These are phyloP conservation scores for Fusarium sp. DNA, from an alignment of 2,329 filamentous ascomycete genomes.

Conservation along the genomic window DNA sequence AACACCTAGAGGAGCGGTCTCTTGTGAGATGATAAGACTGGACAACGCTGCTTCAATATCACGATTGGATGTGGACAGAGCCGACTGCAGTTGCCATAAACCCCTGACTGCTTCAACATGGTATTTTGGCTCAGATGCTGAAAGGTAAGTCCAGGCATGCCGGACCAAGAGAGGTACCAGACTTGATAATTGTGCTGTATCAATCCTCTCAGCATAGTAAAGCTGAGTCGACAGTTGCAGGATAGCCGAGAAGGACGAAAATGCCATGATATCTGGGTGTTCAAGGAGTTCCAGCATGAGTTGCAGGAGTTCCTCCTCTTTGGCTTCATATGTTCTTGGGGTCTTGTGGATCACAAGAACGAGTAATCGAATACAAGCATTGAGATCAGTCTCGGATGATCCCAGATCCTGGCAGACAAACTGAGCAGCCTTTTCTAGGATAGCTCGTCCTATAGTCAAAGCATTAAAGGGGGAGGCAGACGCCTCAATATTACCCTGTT, in stretches of 20 bases:
- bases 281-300: constrained; percentile 61
- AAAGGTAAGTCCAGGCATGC: constrained; percentile 82
- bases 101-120: constrained; percentile 91
- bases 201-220: constrained; percentile 62
- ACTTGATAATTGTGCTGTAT: constrained; percentile 61
- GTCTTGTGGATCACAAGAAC: constrained; percentile 65
- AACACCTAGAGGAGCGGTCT: constrained; percentile 34
- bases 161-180: constrained; percentile 75
- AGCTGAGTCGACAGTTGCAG: constrained; percentile 67
- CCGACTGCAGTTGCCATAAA: constrained; percentile 84
- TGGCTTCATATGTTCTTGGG: constrained; percentile 53
- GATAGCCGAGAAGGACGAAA: constrained; percentile 66
- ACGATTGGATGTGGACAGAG: constrained; percentile 71
- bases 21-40: constrained; percentile 69
- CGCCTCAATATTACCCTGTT: constrained; percentile 75
- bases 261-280: constrained; percentile 52
- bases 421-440: constrained; percentile 67
- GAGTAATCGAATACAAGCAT: constrained; percentile 67
- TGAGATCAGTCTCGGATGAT: constrained; percentile 58
- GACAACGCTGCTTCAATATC: constrained; percentile 84
- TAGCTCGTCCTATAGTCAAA: constrained; percentile 65
- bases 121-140: constrained; percentile 86
- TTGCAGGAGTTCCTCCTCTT: constrained; percentile 58
- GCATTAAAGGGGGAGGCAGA: constrained; percentile 67
- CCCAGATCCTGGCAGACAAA: constrained; percentile 59